Evolutionary conservation across 768 basidiomycete species (phyloP), one percentile per base, ranked within the genome.

Genomic region (Paxillus ammoniavirescens): DNA sequence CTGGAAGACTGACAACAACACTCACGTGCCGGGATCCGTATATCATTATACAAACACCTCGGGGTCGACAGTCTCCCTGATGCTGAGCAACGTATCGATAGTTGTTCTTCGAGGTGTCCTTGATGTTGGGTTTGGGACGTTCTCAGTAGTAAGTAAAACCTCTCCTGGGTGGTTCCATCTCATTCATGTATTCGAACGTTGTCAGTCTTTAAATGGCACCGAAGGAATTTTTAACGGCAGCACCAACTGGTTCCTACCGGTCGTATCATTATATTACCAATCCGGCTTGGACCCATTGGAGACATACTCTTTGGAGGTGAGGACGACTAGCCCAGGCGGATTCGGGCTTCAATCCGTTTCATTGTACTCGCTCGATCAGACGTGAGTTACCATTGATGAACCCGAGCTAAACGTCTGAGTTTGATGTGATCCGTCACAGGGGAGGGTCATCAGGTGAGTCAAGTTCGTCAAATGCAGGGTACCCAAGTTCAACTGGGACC

Each of bases 181-280:
- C 8, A 5, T 30, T 30, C 28, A 30, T 30, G 28, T 30, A 30
- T 2, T 30, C 28, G 8, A 30, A 30, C 5, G 5, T 30, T 30
- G 28, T 18, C 15, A 46, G 0, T 40, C 46, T 4, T 42, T 48
- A 4, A 60, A 60, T 36, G 28, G 58, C 58, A 21, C 21, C 21
- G 21, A 21, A 21, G 21, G 21, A 21, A 21, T 21, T 21, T 21
- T 21, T 21, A 21, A 21, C 21, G 21, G 21, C n/a, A 59, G 58
- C 35, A 59, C 53, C 28, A 56, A 55, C 50, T 70, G 65, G 67
- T 42, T 65, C 8, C 58, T 68, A 31, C 45, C 52, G 8, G 60
- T 67, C 45, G 40, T 52, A 28, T 42, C 52, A 7, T 42, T 54
- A 28, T 60, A 35, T 18, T 60, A 59, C 42, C 15, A 60, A 41